These are phyloP conservation scores for Lagenaria siceraria DNA, from an alignment of 306 rosid genomes.

Conservation along the genomic window DNA sequence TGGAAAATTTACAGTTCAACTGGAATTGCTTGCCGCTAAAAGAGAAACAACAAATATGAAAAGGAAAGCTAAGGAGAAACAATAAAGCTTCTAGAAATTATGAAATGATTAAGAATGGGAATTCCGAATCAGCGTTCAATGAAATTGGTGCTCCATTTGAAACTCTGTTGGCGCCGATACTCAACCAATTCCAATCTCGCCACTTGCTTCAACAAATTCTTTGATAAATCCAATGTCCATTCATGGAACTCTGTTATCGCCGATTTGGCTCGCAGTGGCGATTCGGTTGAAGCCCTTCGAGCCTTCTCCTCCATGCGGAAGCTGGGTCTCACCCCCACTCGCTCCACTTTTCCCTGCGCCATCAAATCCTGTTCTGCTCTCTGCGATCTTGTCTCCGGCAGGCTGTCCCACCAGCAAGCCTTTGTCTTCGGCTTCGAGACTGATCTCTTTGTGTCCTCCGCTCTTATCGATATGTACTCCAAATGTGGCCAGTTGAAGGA, in stretches of 20 bases:
- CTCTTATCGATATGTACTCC: constrained; percentile 67
- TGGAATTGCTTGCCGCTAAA: neutral
- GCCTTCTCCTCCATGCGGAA: constrained; percentile 75
- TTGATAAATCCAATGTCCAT: constrained; percentile 49
- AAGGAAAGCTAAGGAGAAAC: neutral
- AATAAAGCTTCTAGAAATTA: neutral
- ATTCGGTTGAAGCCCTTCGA: constrained; percentile 54
- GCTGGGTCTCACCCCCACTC: constrained; percentile 55
- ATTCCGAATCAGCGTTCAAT: constrained; percentile 1
- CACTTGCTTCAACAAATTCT: constrained; percentile 55
- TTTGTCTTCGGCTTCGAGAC: constrained; percentile 44
- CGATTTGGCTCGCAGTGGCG: constrained; percentile 68
- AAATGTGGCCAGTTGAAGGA: constrained; percentile 42
- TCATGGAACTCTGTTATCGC: constrained; percentile 72
- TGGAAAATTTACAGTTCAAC: neutral
- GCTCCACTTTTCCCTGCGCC: constrained; percentile 68
- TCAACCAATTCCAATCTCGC: constrained; percentile 31
- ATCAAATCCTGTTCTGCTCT: constrained; percentile 71
- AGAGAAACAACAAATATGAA: neutral
- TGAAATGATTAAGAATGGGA: constrained; percentile 7
- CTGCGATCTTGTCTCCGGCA: constrained; percentile 51
- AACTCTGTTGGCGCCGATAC: constrained; percentile 8
- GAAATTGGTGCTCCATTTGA: neutral
- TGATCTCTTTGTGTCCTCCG: constrained; percentile 61
- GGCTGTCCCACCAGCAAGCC: constrained; percentile 67